A percentile compares a stretch with the other conserved stretches of the same genome.
Evolutionary conservation across 2,329 filamentous ascomycete species (phyloP).

Genomic region (Dactylellina parvicollis): DNA sequence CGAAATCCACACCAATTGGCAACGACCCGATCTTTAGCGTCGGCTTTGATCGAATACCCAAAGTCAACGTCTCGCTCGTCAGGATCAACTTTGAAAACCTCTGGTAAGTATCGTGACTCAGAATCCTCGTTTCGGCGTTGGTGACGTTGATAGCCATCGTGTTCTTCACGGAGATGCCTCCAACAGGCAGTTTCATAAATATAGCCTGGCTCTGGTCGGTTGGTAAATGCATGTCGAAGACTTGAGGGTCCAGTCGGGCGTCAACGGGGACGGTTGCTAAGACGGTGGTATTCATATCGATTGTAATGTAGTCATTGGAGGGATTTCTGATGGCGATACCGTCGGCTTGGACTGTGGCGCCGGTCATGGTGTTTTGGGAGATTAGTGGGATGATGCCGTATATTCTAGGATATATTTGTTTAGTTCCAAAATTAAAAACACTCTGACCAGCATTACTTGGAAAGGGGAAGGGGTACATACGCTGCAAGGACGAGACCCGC

Average conservation of each 20-base stretch:
- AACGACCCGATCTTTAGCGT: conserved; percentile 66
- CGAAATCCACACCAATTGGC: conserved; percentile 66
- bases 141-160: conserved; percentile 67
- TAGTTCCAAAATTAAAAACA: background rate
- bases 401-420: conserved; percentile 62
- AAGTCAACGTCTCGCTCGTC: conserved; percentile 65
- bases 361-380: conserved; percentile 68
- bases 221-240: conserved; percentile 68
- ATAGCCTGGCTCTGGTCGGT: conserved; percentile 61
- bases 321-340: conserved; percentile 66
- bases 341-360: conserved; percentile 66
- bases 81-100: conserved; percentile 69
- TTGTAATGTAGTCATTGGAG: conserved; percentile 63
- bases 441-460: background rate
- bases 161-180: conserved; percentile 65
- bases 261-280: conserved; percentile 66
- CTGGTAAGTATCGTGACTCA: conserved; percentile 65
- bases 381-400: conserved; percentile 69
- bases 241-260: conserved; percentile 54
- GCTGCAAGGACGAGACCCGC: conserved; percentile 69
- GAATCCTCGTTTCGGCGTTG: conserved; percentile 64
- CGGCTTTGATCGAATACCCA: conserved; percentile 68
- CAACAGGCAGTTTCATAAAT: conserved; percentile 68
- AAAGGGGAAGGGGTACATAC: conserved; percentile 65
- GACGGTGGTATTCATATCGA: conserved; percentile 69